A percentile compares a stretch with the other conserved stretches of the same genome.
These are phyloP conservation scores for Afroboletus lepidellus DNA, from an alignment of 1,284 basidiomycete genomes.

Conservation along the genomic window DNA sequence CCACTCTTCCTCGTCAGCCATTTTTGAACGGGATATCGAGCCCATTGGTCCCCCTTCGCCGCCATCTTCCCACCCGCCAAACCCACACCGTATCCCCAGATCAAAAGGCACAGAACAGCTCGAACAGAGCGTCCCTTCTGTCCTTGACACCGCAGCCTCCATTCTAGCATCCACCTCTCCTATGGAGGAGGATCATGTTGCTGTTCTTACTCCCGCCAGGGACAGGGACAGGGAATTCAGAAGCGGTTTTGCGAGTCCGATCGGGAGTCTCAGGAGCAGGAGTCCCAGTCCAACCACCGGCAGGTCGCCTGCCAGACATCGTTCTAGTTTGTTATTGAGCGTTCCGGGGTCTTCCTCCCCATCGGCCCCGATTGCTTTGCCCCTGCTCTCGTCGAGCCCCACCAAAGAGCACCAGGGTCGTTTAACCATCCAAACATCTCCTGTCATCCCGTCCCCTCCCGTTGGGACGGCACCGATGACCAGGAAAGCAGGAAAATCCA, in stretches of 20 bases:
- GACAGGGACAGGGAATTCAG: conserved; percentile 30
- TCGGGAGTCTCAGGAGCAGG: conserved; percentile 64
- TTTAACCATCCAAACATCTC: conserved; percentile 27
- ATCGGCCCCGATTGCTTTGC: conserved; percentile 15
- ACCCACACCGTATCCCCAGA: conserved; percentile 71
- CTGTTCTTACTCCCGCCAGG: conserved; percentile 56
- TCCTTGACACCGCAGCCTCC: conserved; percentile 70
- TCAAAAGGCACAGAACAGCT: conserved; percentile 68
- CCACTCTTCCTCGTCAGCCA: conserved; percentile 75
- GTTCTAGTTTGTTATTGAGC: conserved; percentile 44
- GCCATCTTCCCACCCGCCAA: conserved; percentile 42
- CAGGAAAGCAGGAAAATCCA: conserved; percentile 23
- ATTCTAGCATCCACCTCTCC: conserved; percentile 50
- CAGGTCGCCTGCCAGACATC: conserved; percentile 30
- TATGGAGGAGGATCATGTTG: conserved; percentile 48
- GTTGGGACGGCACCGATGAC: neutral
- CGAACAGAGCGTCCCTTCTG: conserved; percentile 71
- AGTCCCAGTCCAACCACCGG: conserved; percentile 46
- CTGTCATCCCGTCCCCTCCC: conserved; percentile 1
- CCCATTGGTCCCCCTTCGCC: conserved; percentile 52
- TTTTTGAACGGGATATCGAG: conserved; percentile 82
- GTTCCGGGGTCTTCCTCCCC: conserved; percentile 39
- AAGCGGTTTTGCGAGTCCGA: conserved; percentile 65
- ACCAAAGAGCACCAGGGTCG: conserved; percentile 19
- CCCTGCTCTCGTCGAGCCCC: conserved; percentile 27